These are phyloP conservation scores for Amphicarpaea edgeworthii DNA, from an alignment of 306 rosid species.

Conservation along the genomic window DNA sequence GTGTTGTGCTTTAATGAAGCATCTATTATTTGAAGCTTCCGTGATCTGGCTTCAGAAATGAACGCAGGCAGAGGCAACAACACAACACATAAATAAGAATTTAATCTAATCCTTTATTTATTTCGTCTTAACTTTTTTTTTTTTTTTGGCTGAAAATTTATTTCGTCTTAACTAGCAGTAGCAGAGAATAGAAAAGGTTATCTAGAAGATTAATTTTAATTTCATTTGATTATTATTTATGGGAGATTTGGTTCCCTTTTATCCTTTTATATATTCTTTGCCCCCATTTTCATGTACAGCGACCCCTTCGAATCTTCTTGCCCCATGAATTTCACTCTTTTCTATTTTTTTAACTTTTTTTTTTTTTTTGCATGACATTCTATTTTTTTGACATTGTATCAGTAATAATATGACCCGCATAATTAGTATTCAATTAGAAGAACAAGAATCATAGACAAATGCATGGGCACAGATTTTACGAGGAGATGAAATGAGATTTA, in stretches of 20 bases:
- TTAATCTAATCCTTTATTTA: conserved; percentile 18
- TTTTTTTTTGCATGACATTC: no score
- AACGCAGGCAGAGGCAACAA: conserved; percentile 18
- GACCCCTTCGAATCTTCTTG: not conserved
- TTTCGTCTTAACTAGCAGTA: no score
- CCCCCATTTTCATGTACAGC: not conserved
- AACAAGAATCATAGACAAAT: not conserved
- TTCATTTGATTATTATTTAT: not conserved
- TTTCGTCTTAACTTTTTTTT: not conserved
- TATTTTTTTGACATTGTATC: not conserved
- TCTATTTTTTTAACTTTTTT: not conserved
- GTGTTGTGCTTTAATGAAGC: not conserved
- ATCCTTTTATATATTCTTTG: not conserved
- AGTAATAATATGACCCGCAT: not conserved
- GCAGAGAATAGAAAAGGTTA: not conserved
- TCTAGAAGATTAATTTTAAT: not conserved
- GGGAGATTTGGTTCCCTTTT: not conserved
- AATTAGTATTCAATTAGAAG: not conserved
- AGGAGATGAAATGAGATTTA: not conserved
- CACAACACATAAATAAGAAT: conserved; percentile 30
- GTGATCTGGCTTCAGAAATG: conserved; percentile 1
- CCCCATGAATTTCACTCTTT: not conserved
- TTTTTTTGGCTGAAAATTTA: no score
- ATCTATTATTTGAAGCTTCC: not conserved
- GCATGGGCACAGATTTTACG: not conserved